phyloP scores from a whole-genome alignment of 2,329 filamentous ascomycete genomes.

The Phialocephala sp. region DNA sequence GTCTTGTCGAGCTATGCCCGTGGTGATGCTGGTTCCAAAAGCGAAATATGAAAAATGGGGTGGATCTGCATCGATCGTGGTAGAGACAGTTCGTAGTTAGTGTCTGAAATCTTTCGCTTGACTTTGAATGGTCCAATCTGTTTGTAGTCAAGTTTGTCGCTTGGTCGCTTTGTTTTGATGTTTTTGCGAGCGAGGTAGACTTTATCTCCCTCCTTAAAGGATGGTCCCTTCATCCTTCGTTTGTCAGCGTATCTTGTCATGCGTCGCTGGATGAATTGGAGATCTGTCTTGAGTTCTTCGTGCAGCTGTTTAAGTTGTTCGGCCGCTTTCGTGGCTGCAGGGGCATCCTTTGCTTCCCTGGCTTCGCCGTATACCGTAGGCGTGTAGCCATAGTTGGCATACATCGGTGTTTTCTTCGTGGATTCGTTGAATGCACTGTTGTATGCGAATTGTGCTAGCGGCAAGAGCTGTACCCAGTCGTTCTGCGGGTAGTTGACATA shows the following conservation, averaged over 20 bases:
- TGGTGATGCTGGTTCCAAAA: slow-evolving; percentile 11
- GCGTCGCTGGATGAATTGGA: not conserved
- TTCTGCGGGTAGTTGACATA: slow-evolving; percentile 24
- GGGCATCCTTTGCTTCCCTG: not conserved
- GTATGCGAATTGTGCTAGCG: slow-evolving; percentile 20
- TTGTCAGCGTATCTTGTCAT: not conserved
- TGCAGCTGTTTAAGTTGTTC: not conserved
- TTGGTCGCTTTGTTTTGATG: slow-evolving; percentile 9
- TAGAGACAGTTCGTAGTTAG: slow-evolving; percentile 15
- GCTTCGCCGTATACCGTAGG: not conserved
- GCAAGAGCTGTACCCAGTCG: slow-evolving; percentile 17
- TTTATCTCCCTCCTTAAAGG: slow-evolving; percentile 5
- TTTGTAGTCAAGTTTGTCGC: slow-evolving; percentile 12
- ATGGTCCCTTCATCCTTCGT: not conserved
- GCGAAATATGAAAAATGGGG: slow-evolving; percentile 20
- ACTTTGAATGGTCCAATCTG: slow-evolving; percentile 18
- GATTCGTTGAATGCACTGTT: slow-evolving; percentile 8
- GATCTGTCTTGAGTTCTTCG: not conserved
- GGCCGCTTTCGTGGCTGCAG: not conserved
- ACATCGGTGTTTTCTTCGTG: slow-evolving; percentile 5
- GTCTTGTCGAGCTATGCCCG: not conserved
- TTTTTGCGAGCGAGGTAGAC: not conserved
- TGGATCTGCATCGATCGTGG: slow-evolving; percentile 15
- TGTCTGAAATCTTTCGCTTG: not conserved
- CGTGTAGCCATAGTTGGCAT: slow-evolving; percentile 18